These are phyloP conservation scores for Berberis thunbergii DNA, from an alignment of 164 flowering plant genomes.

Conservation along the genomic window DNA sequence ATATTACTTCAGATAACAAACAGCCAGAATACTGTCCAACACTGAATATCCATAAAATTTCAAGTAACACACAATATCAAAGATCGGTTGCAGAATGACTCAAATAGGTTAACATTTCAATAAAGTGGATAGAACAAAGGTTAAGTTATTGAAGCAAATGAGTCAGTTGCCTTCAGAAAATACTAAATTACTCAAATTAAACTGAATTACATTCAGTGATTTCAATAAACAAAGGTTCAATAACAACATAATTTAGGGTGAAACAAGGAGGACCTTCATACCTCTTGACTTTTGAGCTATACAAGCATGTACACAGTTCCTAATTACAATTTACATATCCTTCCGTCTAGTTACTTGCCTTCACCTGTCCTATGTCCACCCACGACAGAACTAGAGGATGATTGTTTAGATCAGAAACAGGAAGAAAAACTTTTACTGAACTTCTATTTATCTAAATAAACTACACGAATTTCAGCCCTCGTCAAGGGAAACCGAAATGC, in stretches of 20 bases:
- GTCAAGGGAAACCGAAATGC: not conserved
- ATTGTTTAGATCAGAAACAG: conserved; percentile 17
- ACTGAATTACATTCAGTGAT: not conserved
- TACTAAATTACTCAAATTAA: not conserved
- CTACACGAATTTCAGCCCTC: not conserved
- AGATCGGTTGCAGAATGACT: too few relatives aligned
- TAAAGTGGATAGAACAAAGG: too few relatives aligned
- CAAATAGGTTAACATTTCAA: too few relatives aligned
- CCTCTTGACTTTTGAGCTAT: conserved; percentile 18
- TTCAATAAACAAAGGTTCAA: not conserved
- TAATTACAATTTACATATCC: conserved; percentile 27
- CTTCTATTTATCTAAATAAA: conserved; percentile 2
- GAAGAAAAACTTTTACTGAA: conserved; percentile 1
- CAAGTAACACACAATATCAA: too few relatives aligned
- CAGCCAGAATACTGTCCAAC: too few relatives aligned
- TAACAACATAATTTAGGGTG: not conserved
- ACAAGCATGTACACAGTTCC: conserved; percentile 34
- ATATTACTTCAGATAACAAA: too few relatives aligned
- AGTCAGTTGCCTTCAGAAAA: not conserved
- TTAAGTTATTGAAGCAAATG: too few relatives aligned
- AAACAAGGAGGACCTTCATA: conserved; percentile 3
- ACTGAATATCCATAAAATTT: too few relatives aligned
- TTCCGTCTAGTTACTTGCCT: conserved; percentile 15
- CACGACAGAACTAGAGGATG: conserved; percentile 16
- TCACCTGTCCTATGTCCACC: conserved; percentile 12